Conservation (phyloP, 2,329 filamentous ascomycete species). For the Purpureocillium lavendulum region DNA sequence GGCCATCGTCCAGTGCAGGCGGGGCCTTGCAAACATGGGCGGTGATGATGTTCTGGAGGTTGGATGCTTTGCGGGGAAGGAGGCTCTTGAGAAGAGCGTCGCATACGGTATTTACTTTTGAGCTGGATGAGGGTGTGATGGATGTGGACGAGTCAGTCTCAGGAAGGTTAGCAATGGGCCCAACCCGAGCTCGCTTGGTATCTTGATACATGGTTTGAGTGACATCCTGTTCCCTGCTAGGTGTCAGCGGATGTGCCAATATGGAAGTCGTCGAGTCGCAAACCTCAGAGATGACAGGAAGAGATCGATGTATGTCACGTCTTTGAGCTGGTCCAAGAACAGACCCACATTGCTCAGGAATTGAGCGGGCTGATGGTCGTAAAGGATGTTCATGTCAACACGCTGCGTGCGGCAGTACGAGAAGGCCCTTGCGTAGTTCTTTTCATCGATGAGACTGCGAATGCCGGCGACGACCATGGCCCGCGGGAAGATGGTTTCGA, state of each 20-base stretch:
- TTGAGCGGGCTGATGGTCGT: conserved; percentile 82
- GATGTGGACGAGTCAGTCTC: conserved; percentile 8
- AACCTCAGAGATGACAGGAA: conserved; percentile 82
- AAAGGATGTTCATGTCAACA: conserved; percentile 96
- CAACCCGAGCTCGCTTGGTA: conserved; percentile 46
- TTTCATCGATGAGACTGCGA: conserved; percentile 67
- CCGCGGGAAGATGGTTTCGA: conserved; percentile 90
- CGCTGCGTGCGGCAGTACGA: conserved; percentile 82
- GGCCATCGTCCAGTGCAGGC: conserved; percentile 78
- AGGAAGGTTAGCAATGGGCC: conserved; percentile 4
- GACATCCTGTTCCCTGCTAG: conserved; percentile 75
- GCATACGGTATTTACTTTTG: conserved; percentile 82
- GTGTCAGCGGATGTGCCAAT: neutral
- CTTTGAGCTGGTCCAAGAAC: conserved; percentile 79
- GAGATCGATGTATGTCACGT: conserved; percentile 75
- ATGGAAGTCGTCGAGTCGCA: conserved; percentile 12
- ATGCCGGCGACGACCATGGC: conserved; percentile 91
- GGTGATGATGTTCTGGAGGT: conserved; percentile 89
- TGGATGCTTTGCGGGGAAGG: conserved; percentile 46
- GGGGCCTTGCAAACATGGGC: conserved; percentile 90
- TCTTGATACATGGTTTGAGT: conserved; percentile 90
- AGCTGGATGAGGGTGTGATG: conserved; percentile 10
- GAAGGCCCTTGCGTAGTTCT: conserved; percentile 79
- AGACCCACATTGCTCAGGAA: conserved; percentile 69
- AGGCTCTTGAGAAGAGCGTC: conserved; percentile 71